Evolutionary conservation across 305 asterid genomes (phyloP).

Genomic region (Solanum hybrid): DNA sequence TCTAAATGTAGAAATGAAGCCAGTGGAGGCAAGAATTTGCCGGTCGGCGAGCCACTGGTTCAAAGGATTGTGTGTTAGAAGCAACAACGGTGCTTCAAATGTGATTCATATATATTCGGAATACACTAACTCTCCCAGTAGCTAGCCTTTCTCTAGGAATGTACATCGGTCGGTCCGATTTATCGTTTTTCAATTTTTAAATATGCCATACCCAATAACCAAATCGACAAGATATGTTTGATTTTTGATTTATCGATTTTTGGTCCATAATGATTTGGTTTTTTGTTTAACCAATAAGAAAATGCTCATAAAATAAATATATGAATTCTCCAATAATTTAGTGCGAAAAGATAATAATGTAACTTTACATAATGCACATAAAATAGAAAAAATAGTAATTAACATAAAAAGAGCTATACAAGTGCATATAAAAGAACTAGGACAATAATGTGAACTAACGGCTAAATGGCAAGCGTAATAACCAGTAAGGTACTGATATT

Average conservation of each 20-base stretch:
- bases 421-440: neutral
- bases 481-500: too few species aligned
- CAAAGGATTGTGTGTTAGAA: neutral
- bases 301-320: neutral
- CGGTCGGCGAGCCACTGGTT: neutral
- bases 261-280: neutral
- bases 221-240: fast-evolving
- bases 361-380: neutral
- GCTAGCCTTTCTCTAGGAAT: neutral
- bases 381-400: too few species aligned
- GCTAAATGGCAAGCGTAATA: fast-evolving
- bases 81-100: neutral
- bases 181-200: too few species aligned
- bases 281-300: too few species aligned
- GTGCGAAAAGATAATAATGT: too few species aligned
- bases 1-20: neutral
- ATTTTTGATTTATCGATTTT: neutral
- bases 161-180: too few species aligned
- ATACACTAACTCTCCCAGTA: neutral
- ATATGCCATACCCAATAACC: neutral
- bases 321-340: neutral
- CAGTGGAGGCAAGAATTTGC: neutral
- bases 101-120: too few species aligned
- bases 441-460: too few species aligned
- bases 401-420: neutral